A percentile compares a stretch with the other conserved stretches of the same genome.
Evolutionary conservation across 225 moss, liverwort and hornwort species (phyloP).

Genomic region (Ulota crispa): DNA sequence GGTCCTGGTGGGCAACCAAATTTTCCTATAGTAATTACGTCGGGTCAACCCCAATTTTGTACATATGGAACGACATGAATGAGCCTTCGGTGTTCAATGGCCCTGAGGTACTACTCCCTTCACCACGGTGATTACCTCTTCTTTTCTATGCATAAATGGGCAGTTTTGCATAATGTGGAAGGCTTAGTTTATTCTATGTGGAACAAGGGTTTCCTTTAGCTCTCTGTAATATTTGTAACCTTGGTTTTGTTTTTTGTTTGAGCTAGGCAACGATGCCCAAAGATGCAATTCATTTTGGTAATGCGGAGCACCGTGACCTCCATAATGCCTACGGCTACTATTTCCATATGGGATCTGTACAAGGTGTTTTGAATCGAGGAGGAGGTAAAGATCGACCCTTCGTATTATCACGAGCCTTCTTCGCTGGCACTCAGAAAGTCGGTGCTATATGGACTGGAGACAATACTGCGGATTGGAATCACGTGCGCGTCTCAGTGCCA

Average conservation of each 20-base stretch:
- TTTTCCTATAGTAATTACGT: conserved; percentile 73
- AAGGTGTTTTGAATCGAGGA: conserved; percentile 74
- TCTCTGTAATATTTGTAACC: conserved; percentile 2
- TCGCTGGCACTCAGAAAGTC: conserved; percentile 91
- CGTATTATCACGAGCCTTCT: conserved; percentile 89
- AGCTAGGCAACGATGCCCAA: conserved; percentile 88
- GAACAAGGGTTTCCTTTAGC: background rate
- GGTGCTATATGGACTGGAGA: conserved; percentile 98
- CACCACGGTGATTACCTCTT: conserved; percentile 5
- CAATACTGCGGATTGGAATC: conserved; percentile 80
- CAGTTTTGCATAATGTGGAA: conserved; percentile 7
- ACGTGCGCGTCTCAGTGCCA: conserved; percentile 82
- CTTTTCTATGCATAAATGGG: background rate
- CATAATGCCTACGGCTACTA: conserved; percentile 97
- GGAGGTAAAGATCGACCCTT: conserved; percentile 90
- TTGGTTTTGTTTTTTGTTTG: background rate
- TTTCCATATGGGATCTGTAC: conserved; percentile 83
- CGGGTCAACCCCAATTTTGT: conserved; percentile 83
- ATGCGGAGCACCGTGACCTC: conserved; percentile 92
- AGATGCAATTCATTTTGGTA: conserved; percentile 74
- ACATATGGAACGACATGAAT: conserved; percentile 99
- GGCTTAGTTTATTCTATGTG: conserved; percentile 2
- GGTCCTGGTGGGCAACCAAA: conserved; percentile 92
- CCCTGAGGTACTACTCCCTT: conserved; percentile 71
- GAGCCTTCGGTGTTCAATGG: conserved; percentile 99